Base-by-base conservation (phyloP, 305 asterid genomes). In the Rubia tinctorum region DNA sequence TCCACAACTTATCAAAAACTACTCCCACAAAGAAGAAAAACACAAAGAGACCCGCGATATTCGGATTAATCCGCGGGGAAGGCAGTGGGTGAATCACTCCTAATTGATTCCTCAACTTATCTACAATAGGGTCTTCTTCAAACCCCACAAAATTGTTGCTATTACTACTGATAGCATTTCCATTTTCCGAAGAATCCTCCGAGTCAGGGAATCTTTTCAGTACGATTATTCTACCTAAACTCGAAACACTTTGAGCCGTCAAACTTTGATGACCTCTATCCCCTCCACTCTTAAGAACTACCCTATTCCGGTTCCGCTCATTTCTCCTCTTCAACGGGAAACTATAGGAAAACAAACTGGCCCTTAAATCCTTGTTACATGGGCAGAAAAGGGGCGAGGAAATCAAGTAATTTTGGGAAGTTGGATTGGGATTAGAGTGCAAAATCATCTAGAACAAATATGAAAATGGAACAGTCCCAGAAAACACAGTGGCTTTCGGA, bases 11-110 rank as follows among this genome's bases (percentile, higher is more conserved):
- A 84, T 95, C 99, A 45, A 89, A 95, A 77, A 87, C 87, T 75
- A 95, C 91, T 25, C 99, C 99, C 78, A 95, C 93, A 23, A 92
- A 84, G 87, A 95, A 95, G 87, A 95, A 95, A 73, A 92, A 85
- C 7, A 82, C 96, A 74, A 95, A 95, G 23, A 92, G 87, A 23
- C 96, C 96, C 42, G 88, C 82, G 66, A 88, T 73, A 62, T 73
- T 80, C 60, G 93, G 87, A 74, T 90, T 92, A 45, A 92, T 63
- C 0, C 92, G 96, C 49, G 90, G 85, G 8, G 98, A 91, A 44
- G 99, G 87, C 43, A 84, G 80, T 0, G 88, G 86, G 61, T 84
- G 88, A 56, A 84, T 81, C 40, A 62, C 86, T 62, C 88, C 84
- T 44, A 84, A 70, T 69, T 84, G 88, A 66, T 80, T 84, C 62